Evolutionary conservation across 1,284 basidiomycete genomes (phyloP), one percentile per base, ranked within the genome.

Genomic region (Pterula multifida): DNA sequence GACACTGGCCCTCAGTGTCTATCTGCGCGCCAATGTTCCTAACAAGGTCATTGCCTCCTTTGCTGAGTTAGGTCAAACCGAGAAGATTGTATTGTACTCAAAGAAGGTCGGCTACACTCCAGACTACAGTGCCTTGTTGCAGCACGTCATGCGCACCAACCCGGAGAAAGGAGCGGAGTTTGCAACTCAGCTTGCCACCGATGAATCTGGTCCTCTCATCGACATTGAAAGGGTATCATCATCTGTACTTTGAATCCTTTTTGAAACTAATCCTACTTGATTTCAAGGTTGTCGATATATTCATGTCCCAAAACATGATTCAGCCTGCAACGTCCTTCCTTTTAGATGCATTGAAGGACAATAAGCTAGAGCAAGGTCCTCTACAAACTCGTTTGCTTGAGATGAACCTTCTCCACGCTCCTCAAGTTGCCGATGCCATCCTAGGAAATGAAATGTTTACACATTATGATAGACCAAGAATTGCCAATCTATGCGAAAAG

Each of bases 21-120:
- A 99, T 67, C 82, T 98, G 26, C 85, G 96, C 51, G 96, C 96
- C 53, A 98, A 97, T 63, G 85, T 98, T 15, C 96, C 96, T 49
- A 97, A 95, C 79, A 99, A 98, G 75, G 96, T 98, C 59, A 81
- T 95, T 50, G 96, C 96, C 13, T 98, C 94, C 75, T 98, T 99
- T 65, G 95, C 95, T 9, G 96, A 99, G 73, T 94, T 93, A 1
- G 95, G 95, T 25, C 96, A 99, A 69, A 97, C 85, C 50, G 93
- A 96, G 70, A 99, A 99, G 78, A 98, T 99, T 54, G 79, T 98
- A 26, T 72, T 98, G 9, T 99, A 99, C 67, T 87, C 94, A 12
- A 98, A 98, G 78, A 97, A 98, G 66, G 95, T 98, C 56, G 86
- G 84, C 51, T 96, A 97, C 66, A 81, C 75, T 17, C 96, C 96